phyloP scores from a whole-genome alignment of 192 early-diverging fungal species.

The Coemansia aciculifera region DNA sequence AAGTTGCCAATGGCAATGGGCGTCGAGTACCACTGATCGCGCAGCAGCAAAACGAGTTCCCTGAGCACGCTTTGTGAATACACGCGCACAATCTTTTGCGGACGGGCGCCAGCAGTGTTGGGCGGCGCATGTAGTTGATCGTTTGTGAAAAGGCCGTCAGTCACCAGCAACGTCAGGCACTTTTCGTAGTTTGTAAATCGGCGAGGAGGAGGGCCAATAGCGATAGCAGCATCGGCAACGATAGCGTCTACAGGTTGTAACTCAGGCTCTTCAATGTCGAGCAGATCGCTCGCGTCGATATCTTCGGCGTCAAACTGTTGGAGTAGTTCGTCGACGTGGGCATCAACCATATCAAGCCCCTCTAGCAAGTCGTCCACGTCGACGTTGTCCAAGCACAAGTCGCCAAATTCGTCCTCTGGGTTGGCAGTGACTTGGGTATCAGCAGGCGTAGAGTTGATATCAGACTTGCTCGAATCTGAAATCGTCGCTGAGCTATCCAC shows the following conservation, averaged over 20 bases:
- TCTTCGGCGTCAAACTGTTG: slow-evolving; percentile 8
- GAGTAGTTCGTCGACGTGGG: slow-evolving; percentile 23
- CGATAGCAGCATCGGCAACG: neutral
- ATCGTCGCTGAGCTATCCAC: neutral
- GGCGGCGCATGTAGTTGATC: slow-evolving; percentile 12
- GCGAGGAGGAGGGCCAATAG: neutral
- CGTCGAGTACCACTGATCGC: slow-evolving; percentile 70
- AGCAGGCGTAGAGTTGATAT: neutral
- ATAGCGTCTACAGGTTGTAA: neutral
- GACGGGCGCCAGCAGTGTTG: slow-evolving; percentile 10
- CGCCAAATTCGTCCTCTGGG: slow-evolving; percentile 10
- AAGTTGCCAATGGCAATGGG: slow-evolving; percentile 63
- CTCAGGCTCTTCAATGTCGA: neutral
- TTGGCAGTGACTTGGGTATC: neutral
- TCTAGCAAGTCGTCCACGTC: slow-evolving; percentile 38
- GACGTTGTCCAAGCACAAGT: slow-evolving; percentile 32
- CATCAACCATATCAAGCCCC: slow-evolving; percentile 22
- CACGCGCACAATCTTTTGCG: slow-evolving; percentile 42
- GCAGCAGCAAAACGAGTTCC: slow-evolving; percentile 54
- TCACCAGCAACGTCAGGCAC: slow-evolving; percentile 41
- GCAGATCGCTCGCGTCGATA: neutral
- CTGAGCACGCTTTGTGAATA: slow-evolving; percentile 41
- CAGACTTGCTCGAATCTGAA: neutral
- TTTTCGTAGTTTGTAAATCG: slow-evolving; percentile 30
- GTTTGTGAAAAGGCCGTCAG: slow-evolving; percentile 29